Evolutionary conservation across 1,139 yeast genomes (phyloP).

Genomic region (Nakaseomyces glabratus): DNA sequence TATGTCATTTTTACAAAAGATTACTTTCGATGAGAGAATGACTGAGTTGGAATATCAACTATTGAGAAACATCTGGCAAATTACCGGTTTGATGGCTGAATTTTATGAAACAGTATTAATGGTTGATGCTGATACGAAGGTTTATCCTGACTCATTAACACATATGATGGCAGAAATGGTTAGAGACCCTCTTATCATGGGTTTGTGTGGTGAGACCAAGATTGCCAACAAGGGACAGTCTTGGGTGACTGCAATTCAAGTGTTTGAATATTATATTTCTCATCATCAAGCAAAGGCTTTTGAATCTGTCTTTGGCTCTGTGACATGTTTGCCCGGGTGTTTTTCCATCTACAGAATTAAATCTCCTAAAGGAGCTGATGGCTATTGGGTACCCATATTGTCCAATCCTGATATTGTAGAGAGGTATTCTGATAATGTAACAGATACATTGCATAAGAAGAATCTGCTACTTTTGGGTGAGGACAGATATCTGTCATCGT

Average conservation of each 20-base stretch:
- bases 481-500: slow-evolving; percentile 79
- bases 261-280: slow-evolving; percentile 89
- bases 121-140: slow-evolving; percentile 97
- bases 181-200: slow-evolving; percentile 84
- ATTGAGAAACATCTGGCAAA: slow-evolving; percentile 67
- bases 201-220: slow-evolving; percentile 94
- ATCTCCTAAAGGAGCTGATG: slow-evolving; percentile 82
- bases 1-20: slow-evolving; percentile 86
- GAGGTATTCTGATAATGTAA: slow-evolving; percentile 82
- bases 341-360: slow-evolving; percentile 93
- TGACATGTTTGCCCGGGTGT: slow-evolving; percentile 96
- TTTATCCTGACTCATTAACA: slow-evolving; percentile 80
- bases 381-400: slow-evolving; percentile 93
- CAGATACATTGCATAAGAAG: slow-evolving; percentile 82
- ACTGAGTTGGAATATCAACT: slow-evolving; percentile 84
- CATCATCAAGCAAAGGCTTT: slow-evolving; percentile 96
- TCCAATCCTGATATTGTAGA: slow-evolving; percentile 97
- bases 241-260: slow-evolving; percentile 95
- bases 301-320: slow-evolving; percentile 93
- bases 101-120: slow-evolving; percentile 77
- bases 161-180: slow-evolving; percentile 95
- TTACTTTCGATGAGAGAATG: slow-evolving; percentile 95
- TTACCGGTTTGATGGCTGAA: slow-evolving; percentile 84
- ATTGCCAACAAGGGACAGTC: slow-evolving; percentile 77
- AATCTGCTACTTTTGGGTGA: slow-evolving; percentile 86